These are phyloP conservation scores for Solanum boliviense DNA, from an alignment of 257 asterid species.

Conservation along the genomic window DNA sequence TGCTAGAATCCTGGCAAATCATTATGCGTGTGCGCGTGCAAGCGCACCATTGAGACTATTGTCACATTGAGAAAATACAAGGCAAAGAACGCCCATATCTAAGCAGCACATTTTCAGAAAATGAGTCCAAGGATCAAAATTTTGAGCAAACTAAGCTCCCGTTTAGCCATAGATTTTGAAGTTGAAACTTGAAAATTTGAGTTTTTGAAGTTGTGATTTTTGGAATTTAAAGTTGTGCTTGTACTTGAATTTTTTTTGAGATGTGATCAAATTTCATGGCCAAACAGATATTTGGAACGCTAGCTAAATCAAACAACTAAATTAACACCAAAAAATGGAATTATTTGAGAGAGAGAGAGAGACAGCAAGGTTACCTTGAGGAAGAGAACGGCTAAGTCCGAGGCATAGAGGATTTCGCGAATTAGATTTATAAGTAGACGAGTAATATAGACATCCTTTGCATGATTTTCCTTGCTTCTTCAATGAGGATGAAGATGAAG, in stretches of 20 bases:
- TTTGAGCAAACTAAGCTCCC: background rate
- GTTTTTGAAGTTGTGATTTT: background rate
- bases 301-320: background rate
- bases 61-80: background rate
- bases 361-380: constrained; percentile 31
- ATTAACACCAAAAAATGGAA: background rate
- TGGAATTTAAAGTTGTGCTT: no score
- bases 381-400: constrained; percentile 65
- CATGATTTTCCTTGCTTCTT: constrained; percentile 47
- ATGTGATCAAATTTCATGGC: background rate
- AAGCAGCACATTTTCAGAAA: background rate
- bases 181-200: background rate
- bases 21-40: background rate
- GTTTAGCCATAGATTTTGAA: background rate
- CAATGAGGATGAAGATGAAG: background rate
- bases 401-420: constrained; percentile 71
- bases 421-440: constrained; percentile 48
- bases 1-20: background rate
- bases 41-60: background rate
- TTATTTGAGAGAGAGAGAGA: background rate
- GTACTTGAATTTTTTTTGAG: no score
- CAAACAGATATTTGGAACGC: background rate
- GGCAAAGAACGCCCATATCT: background rate
- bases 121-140: background rate
- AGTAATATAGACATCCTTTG: constrained; percentile 72